A percentile compares a stretch with the other conserved stretches of the same genome.
phyloP scores from a whole-genome alignment of 2,329 filamentous ascomycete species.

The Aspergillus ibericus region DNA sequence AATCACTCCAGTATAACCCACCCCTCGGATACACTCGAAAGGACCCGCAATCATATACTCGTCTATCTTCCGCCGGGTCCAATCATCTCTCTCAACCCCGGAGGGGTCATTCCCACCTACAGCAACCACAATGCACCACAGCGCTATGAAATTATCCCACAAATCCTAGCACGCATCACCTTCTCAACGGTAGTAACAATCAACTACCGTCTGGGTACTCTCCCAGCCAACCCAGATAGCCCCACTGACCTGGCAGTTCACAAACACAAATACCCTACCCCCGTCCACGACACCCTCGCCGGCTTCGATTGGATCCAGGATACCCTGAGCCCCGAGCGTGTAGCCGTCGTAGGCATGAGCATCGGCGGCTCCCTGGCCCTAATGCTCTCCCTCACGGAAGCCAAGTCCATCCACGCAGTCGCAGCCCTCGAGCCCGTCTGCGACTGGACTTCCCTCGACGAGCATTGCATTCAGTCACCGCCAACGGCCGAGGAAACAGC shows the following conservation, averaged over 20 bases:
- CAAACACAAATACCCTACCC: constrained; percentile 35
- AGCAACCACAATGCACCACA: neutral
- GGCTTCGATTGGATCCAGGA: constrained; percentile 42
- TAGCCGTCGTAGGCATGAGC: constrained; percentile 37
- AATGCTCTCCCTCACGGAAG: constrained; percentile 46
- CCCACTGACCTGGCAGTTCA: neutral
- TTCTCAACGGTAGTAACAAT: constrained; percentile 41
- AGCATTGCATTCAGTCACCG: constrained; percentile 33
- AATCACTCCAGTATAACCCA: constrained; percentile 22
- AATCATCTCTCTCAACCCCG: constrained; percentile 17
- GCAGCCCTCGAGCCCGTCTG: constrained; percentile 38
- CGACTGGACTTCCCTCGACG: constrained; percentile 44
- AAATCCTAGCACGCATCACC: constrained; percentile 32
- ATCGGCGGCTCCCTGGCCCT: constrained; percentile 44
- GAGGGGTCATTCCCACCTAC: neutral
- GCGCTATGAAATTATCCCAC: neutral
- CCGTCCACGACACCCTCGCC: constrained; percentile 41
- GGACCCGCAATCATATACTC: constrained; percentile 30
- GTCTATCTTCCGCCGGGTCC: constrained; percentile 41
- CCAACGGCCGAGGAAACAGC: neutral
- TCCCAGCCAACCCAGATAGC: neutral
- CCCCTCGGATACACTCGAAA: constrained; percentile 1
- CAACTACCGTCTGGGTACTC: constrained; percentile 41
- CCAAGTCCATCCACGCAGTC: constrained; percentile 33
- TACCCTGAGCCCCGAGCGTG: constrained; percentile 29